phyloP scores from a whole-genome alignment of 1,139 yeast genomes.

The Eremothecium coryli region DNA sequence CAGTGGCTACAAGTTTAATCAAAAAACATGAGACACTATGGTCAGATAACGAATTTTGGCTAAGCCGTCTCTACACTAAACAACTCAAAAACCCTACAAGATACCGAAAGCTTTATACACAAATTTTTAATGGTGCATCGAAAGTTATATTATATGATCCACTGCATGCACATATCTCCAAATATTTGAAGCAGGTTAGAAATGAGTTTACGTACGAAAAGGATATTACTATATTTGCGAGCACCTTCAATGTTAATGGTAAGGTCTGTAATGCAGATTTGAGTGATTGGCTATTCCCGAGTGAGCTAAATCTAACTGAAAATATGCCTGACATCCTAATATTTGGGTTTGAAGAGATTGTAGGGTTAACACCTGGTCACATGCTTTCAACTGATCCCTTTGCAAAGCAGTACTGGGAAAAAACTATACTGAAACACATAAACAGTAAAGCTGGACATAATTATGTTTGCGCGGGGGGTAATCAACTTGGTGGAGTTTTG shows the following conservation, averaged over 20 bases:
- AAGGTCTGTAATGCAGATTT: constrained; percentile 44
- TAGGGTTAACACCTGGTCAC: constrained; percentile 83
- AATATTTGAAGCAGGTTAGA: constrained; percentile 42
- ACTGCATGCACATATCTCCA: constrained; percentile 56
- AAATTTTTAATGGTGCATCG: constrained; percentile 23
- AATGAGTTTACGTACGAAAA: constrained; percentile 43
- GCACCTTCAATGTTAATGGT: constrained; percentile 68
- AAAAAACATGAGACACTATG: constrained; percentile 49
- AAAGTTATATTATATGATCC: constrained; percentile 55
- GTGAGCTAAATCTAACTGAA: constrained; percentile 12
- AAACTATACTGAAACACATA: constrained; percentile 48
- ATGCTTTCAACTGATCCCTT: constrained; percentile 74
- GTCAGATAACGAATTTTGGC: constrained; percentile 47
- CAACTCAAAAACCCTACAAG: constrained; percentile 26
- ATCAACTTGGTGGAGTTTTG: constrained; percentile 91
- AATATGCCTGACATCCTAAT: constrained; percentile 59
- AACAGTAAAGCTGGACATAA: constrained; percentile 39
- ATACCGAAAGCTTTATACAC: constrained; percentile 24
- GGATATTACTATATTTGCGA: constrained; percentile 48
- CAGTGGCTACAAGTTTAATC: constrained; percentile 37
- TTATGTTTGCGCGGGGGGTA: constrained; percentile 68
- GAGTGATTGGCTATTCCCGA: constrained; percentile 52
- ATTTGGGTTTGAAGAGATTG: constrained; percentile 86
- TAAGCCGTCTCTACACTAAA: constrained; percentile 37
- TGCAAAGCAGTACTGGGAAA: constrained; percentile 73